These are phyloP conservation scores for Gymnopus androsaceus DNA, from an alignment of 1,284 basidiomycete species.

Conservation along the genomic window DNA sequence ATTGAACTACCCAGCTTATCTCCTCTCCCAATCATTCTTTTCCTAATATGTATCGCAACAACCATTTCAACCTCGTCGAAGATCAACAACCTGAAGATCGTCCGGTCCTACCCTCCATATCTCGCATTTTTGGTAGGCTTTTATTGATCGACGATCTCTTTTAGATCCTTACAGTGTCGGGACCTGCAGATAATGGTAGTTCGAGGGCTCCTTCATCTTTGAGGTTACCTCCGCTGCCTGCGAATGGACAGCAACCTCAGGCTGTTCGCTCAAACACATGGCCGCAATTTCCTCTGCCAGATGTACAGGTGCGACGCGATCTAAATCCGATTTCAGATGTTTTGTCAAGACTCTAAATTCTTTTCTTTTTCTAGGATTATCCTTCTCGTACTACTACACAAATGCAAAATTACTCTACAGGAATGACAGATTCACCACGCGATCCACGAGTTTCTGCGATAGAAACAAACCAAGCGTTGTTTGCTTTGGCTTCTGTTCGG, in stretches of 20 bases:
- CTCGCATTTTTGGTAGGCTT: conserved; percentile 26
- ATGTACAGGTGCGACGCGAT: conserved; percentile 13
- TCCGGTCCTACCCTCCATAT: conserved; percentile 28
- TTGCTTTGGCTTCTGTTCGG: conserved; percentile 10
- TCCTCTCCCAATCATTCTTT: not conserved
- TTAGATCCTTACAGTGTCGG: not conserved
- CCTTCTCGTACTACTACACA: not conserved
- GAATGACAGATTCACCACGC: conserved; percentile 1
- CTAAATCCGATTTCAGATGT: not conserved
- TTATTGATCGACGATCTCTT: not conserved
- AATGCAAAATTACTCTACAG: conserved; percentile 7
- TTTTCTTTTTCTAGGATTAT: not conserved
- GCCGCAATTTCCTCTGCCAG: conserved; percentile 13
- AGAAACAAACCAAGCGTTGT: conserved; percentile 18
- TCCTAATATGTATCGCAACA: conserved; percentile 19
- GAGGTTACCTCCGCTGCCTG: conserved; percentile 25
- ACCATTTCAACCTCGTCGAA: conserved; percentile 11
- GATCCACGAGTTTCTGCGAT: conserved; percentile 18
- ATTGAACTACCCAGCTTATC: not conserved
- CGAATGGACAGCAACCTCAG: conserved; percentile 8
- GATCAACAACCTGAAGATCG: conserved; percentile 21
- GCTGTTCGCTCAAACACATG: conserved; percentile 10
- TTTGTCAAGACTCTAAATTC: not conserved
- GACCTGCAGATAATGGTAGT: conserved; percentile 10
- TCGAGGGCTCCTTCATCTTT: conserved; percentile 19